These are phyloP conservation scores for California macrophylla DNA, from an alignment of 441 rosid species.

Conservation along the genomic window DNA sequence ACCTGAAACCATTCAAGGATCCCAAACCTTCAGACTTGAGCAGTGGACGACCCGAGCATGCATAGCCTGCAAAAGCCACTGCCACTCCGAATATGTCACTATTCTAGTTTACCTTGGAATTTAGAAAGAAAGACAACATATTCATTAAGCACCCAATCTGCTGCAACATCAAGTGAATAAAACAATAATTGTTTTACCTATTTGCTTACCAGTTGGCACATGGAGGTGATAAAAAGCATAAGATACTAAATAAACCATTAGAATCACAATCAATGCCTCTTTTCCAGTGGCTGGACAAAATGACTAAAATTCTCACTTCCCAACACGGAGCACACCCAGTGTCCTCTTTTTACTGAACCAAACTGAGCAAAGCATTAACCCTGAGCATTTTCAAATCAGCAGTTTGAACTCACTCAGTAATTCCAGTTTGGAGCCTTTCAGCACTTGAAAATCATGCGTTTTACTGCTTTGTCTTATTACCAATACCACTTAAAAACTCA, in stretches of 20 bases:
- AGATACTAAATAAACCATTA: neutral
- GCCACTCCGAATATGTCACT: neutral
- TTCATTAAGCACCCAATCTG: neutral
- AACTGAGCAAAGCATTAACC: neutral
- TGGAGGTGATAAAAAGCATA: neutral
- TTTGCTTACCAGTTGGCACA: neutral
- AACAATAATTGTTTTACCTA: neutral
- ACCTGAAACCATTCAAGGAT: neutral
- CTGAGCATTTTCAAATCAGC: neutral
- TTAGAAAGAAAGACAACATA: neutral
- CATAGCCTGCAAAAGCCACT: neutral
- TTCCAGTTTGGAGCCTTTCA: neutral
- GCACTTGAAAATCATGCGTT: neutral
- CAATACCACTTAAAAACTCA: constrained; percentile 41
- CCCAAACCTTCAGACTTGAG: neutral
- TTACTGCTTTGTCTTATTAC: constrained; percentile 22
- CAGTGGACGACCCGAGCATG: neutral
- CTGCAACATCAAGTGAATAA: neutral
- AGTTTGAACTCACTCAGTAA: neutral
- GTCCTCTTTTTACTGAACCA: neutral
- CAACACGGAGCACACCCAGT: neutral
- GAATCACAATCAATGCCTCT: neutral
- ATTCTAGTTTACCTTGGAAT: neutral
- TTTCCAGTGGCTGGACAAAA: neutral
- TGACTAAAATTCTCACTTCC: neutral